These are phyloP conservation scores for Leishmania lainsoni DNA, from an alignment of 208 protist genomes.

Conservation along the genomic window DNA sequence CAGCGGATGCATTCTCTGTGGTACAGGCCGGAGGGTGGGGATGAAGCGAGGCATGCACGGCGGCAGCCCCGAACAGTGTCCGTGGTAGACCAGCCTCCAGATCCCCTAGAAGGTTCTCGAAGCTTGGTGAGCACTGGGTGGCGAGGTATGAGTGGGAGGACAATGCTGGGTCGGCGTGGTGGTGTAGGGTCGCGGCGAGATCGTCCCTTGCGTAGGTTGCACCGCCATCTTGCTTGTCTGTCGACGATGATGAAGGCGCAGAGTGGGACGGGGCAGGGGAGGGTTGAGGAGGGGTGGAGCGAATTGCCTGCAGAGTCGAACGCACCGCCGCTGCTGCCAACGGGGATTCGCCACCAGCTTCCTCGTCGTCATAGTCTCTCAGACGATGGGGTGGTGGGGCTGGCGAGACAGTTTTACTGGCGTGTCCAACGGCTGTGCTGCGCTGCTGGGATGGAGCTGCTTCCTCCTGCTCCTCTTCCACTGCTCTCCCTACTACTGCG, in stretches of 20 bases:
- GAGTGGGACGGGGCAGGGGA: neutral
- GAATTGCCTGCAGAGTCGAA: conserved; percentile 15
- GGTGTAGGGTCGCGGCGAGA: neutral
- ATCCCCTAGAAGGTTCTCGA: conserved; percentile 27
- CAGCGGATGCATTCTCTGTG: neutral
- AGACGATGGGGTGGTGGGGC: neutral
- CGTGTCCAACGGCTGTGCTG: neutral
- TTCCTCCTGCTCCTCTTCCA: conserved; percentile 14
- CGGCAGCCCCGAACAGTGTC: conserved; percentile 2
- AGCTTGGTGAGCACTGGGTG: conserved; percentile 26
- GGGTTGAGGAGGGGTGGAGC: conserved; percentile 10
- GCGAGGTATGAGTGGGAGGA: conserved; percentile 11
- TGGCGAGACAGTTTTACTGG: neutral
- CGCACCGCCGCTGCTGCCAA: conserved; percentile 14
- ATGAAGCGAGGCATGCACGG: neutral
- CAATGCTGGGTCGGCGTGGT: neutral
- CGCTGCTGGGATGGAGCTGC: conserved; percentile 27
- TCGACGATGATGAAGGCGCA: neutral
- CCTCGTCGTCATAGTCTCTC: conserved; percentile 30
- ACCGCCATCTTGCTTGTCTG: neutral
- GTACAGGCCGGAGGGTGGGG: neutral
- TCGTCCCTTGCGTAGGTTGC: neutral
- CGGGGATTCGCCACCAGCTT: conserved; percentile 27
- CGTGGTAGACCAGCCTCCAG: conserved; percentile 20
- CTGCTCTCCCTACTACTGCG: neutral